Conservation (phyloP, 176 grass and related monocot genomes). For the Triticum urartu region DNA sequence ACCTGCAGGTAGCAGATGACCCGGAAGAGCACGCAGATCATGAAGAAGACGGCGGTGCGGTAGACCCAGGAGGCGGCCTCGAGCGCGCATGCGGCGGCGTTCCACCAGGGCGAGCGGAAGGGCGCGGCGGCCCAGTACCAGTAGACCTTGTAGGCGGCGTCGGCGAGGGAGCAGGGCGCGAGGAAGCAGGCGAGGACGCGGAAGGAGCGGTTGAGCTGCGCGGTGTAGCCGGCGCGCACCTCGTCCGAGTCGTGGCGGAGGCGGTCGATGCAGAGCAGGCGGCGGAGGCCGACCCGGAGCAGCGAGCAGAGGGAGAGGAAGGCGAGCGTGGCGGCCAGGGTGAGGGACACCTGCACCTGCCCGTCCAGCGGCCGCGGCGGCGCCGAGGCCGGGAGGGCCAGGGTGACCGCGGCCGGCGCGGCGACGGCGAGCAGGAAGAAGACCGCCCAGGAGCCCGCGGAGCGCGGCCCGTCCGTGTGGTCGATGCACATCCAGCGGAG, state of each 20-base stretch:
- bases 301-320: conserved; percentile 43
- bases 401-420: background rate
- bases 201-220: conserved; percentile 56
- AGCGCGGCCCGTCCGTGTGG: conserved; percentile 21
- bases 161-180: conserved; percentile 50
- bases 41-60: conserved; percentile 66
- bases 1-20: conserved; percentile 89
- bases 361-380: conserved; percentile 43
- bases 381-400: background rate
- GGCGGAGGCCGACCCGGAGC: conserved; percentile 48
- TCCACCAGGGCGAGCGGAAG: conserved; percentile 30
- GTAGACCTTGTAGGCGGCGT: conserved; percentile 58
- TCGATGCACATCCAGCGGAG: conserved; percentile 72
- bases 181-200: conserved; percentile 59
- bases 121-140: conserved; percentile 43
- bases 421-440: conserved; percentile 50
- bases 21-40: conserved; percentile 75
- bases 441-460: conserved; percentile 37
- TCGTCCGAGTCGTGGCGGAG: conserved; percentile 55
- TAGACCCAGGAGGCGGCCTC: conserved; percentile 72
- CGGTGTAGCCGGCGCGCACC: conserved; percentile 47
- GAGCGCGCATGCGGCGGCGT: conserved; percentile 37
- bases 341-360: conserved; percentile 62
- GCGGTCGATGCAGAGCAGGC: conserved; percentile 69
- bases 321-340: conserved; percentile 34